phyloP scores from a whole-genome alignment of 2,329 filamentous ascomycete genomes.

The Onygenales sp. region DNA sequence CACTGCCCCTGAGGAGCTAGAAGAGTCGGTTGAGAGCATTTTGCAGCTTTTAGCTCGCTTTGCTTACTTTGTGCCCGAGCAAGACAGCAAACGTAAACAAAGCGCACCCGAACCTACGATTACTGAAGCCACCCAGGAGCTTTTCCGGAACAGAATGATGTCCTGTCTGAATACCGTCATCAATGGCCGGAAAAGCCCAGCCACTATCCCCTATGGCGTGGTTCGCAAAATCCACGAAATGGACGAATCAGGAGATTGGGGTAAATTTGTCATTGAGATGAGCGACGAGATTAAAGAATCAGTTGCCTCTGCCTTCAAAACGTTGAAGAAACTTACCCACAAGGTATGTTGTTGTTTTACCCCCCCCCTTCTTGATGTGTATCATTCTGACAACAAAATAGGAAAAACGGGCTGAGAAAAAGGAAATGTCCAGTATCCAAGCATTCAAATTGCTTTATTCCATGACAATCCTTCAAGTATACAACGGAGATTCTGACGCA shows the following conservation, averaged over 20 bases:
- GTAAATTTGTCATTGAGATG: slow-evolving; percentile 39
- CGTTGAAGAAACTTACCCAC: slow-evolving; percentile 27
- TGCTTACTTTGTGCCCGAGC: slow-evolving; percentile 39
- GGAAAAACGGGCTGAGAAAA: slow-evolving; percentile 45
- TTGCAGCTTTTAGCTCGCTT: slow-evolving; percentile 39
- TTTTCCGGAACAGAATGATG: slow-evolving; percentile 46
- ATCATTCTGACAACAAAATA: slow-evolving; percentile 25
- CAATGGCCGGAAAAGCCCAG: slow-evolving; percentile 26
- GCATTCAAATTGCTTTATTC: slow-evolving; percentile 75
- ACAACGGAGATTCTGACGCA: slow-evolving; percentile 80
- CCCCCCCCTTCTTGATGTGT: background rate
- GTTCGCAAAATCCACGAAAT: slow-evolving; percentile 32
- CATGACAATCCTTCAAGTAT: slow-evolving; percentile 76
- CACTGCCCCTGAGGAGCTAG: slow-evolving; percentile 24
- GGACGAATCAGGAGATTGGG: slow-evolving; percentile 24
- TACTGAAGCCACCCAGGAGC: slow-evolving; percentile 37
- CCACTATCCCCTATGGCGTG: slow-evolving; percentile 29
- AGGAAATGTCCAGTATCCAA: slow-evolving; percentile 34
- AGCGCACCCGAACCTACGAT: slow-evolving; percentile 34
- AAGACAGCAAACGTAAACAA: slow-evolving; percentile 9
- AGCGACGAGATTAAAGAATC: slow-evolving; percentile 35
- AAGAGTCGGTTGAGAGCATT: slow-evolving; percentile 35
- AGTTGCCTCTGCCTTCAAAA: slow-evolving; percentile 33
- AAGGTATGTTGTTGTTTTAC: slow-evolving; percentile 18
- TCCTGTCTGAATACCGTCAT: slow-evolving; percentile 46